Base-by-base conservation (phyloP, 768 basidiomycete species). In the Zangia roseola region DNA sequence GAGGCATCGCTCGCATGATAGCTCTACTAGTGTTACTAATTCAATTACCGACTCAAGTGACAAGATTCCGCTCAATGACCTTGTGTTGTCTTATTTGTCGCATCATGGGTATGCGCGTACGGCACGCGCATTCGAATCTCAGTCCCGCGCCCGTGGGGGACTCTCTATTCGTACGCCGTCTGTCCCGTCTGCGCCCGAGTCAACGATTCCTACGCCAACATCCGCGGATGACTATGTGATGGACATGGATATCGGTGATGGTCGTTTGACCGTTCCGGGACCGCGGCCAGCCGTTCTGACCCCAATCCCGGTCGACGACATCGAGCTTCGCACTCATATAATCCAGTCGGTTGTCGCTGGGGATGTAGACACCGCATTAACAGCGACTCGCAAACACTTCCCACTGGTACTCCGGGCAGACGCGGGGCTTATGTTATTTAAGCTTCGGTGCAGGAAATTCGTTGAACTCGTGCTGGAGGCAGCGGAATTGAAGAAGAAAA, bases 41-140 rank as follows among this genome's bases (percentile, higher is more conserved):
- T 42, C 50, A 26, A 26, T 41, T 43, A 38, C 75, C 12, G 79
- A 83, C 24, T 78, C 80, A 42, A 73, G 76, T 28, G 70, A 78
- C 43, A 83, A 82, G 62, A 69, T 71, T 21, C 78, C 83, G 17
- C 75, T 91, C 19, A 84, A 86, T 43, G 79, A 83, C 24, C 81
- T 97, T 19, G 84, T 94, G 10, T 63, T 87, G 33, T 80, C 84
- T 20, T 94, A 94, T 64, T 78, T 97, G 28, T 75, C 83, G 3
- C 92, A 94, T 64, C 86, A 92, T 56, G 93, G 93, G 9, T 92
- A 91, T 60, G 80, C 80, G 14, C 79, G 78, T 33, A 83, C 91
- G 0, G 81, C 87, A 6, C 74, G 78, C 16, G 79, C 86, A 2
- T 84, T 94, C 59, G 76, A 82, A 57, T 75, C 71, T 10, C 86